Base-by-base conservation (phyloP, 2,329 filamentous ascomycete species). In the Aaosphaeria arxii region DNA sequence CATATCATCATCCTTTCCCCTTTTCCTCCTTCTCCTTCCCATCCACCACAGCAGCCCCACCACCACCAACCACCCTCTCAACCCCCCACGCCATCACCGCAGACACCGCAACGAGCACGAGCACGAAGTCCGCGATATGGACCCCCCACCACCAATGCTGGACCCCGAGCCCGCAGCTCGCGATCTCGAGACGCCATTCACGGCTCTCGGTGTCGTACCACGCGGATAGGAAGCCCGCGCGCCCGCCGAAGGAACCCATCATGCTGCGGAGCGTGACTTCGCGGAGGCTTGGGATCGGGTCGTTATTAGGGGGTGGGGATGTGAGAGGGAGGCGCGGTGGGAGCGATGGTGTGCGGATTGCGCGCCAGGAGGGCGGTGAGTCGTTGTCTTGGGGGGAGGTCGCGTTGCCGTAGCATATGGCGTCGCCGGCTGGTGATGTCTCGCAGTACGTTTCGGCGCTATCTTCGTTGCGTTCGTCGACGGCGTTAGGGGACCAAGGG, bases 241-340 rank as follows among this genome's bases (percentile, higher is more conserved):
- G 94, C 17, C 94, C 94, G n/a, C 84, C 86, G 70, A 88, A 99
- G 48, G 89, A 88, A 47, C 94, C 94, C 94, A 99, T 99, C 91
- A 99, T 97, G 70, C 90, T 96, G 50, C 91, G 85, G 2, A 99
- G 88, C 0, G 94, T 99, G 55, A 97, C 84, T 71, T 99, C 94
- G 30, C 92, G 79, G 5, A 96, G 76, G 1, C 87, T 87, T 0
- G 87, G 82, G 3, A 81, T 57, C 9, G 33, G 33, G n/a, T 36
- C n/a, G 33, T 9, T 36, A 9, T 36, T n/a, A 9, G n/a, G 48
- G 53, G 29, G 36, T 48, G 11, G 42, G 35, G 5, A 47, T 38
- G 31, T 44, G 38, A 3, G 11, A 28, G 4, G 17, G 29, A 35
- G 24, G 38, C 11, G 35, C 42, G 30, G 17, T 29, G 5, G 28